These are phyloP conservation scores for Scleroderma bovista DNA, from an alignment of 768 basidiomycete genomes.

Conservation along the genomic window DNA sequence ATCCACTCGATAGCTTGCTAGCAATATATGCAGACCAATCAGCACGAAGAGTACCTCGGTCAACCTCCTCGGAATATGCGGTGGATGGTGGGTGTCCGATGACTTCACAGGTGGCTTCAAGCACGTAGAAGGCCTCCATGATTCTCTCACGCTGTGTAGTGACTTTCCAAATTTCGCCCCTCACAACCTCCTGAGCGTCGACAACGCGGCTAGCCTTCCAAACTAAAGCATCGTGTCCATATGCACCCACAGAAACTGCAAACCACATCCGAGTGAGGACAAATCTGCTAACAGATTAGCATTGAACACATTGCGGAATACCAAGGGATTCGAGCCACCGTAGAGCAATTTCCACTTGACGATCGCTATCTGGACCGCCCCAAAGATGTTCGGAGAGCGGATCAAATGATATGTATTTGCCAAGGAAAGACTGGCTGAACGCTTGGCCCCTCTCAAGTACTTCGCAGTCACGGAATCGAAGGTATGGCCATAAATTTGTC, in stretches of 20 bases:
- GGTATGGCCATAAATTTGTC: conserved; percentile 72
- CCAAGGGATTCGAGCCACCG: conserved; percentile 36
- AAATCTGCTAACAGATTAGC: conserved; percentile 41
- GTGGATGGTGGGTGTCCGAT: conserved; percentile 39
- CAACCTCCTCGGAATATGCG: background rate
- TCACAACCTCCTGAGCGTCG: conserved; percentile 48
- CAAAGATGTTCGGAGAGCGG: conserved; percentile 46
- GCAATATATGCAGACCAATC: conserved; percentile 67
- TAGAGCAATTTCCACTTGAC: conserved; percentile 50
- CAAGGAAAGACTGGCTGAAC: conserved; percentile 51
- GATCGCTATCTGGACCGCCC: conserved; percentile 53
- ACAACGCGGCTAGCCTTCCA: conserved; percentile 38
- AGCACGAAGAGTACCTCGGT: conserved; percentile 33
- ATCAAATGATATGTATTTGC: conserved; percentile 20
- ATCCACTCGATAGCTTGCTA: conserved; percentile 7
- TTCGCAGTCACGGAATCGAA: conserved; percentile 47
- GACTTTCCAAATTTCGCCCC: conserved; percentile 58
- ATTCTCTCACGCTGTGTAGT: conserved; percentile 20
- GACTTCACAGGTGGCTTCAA: conserved; percentile 72
- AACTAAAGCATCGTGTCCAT: conserved; percentile 21
- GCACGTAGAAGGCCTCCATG: conserved; percentile 44
- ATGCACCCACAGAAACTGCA: conserved; percentile 45
- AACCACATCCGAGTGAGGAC: conserved; percentile 61
- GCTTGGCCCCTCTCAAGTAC: conserved; percentile 25
- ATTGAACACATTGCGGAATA: background rate